A percentile compares a stretch with the other conserved stretches of the same genome.
Evolutionary conservation across 2,329 filamentous ascomycete genomes (phyloP).

Genomic region (Neopestalotiopsis sp.): DNA sequence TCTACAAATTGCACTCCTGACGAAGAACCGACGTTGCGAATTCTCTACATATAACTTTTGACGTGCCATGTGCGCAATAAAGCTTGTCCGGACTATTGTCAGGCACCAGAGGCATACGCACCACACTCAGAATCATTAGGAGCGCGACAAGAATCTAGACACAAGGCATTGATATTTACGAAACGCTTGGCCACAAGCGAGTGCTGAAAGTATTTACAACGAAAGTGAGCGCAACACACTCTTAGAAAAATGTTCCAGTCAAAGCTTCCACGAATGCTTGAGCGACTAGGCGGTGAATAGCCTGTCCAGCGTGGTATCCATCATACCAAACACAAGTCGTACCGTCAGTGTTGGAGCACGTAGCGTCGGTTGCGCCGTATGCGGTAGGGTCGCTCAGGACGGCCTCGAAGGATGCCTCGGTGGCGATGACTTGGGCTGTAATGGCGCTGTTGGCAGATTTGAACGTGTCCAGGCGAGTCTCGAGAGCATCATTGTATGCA

Average conservation of each 20-base stretch:
- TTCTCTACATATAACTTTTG: too few species aligned
- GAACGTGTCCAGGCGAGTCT: slow-evolving; percentile 22
- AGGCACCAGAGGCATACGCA: background rate
- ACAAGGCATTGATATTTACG: background rate
- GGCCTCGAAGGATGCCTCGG: slow-evolving; percentile 21
- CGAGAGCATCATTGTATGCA: slow-evolving; percentile 24
- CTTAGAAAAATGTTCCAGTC: slow-evolving; percentile 23
- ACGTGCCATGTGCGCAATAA: too few species aligned
- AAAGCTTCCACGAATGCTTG: slow-evolving; percentile 22
- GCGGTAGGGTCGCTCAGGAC: slow-evolving; percentile 24
- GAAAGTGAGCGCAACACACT: background rate
- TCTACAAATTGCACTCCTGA: too few species aligned
- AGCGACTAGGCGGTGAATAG: slow-evolving; percentile 25
- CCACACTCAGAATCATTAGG: background rate
- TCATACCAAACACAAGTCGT: slow-evolving; percentile 26
- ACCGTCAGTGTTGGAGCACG: slow-evolving; percentile 24
- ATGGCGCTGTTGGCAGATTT: slow-evolving; percentile 20
- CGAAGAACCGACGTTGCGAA: too few species aligned
- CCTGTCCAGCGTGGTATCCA: slow-evolving; percentile 25
- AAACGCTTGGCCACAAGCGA: background rate
- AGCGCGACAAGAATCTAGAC: too few species aligned
- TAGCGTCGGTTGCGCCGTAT: slow-evolving; percentile 27
- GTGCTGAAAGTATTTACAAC: slow-evolving; percentile 5
- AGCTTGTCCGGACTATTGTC: too few species aligned
- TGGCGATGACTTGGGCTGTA: slow-evolving; percentile 24